Percentiles rank a stretch among this genome's conserved stretches.
phyloP scores from a whole-genome alignment of 306 rosid genomes.

The Comarum palustre region DNA sequence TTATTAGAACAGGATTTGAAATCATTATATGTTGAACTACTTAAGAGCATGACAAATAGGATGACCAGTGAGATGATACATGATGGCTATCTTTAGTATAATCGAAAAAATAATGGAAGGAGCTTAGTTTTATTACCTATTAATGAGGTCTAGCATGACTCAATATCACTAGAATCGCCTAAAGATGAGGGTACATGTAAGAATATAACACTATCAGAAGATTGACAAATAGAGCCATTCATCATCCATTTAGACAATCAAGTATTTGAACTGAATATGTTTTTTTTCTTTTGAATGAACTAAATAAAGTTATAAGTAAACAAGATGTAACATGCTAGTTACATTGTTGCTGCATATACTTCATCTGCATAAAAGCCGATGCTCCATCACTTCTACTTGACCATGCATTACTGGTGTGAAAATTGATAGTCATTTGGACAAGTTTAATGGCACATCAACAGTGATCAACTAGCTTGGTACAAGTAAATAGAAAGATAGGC shows the following conservation, averaged over 20 bases:
- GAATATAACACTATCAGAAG: conserved; percentile 9
- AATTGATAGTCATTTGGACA: not conserved
- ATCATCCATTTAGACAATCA: conserved; percentile 1
- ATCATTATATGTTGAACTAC: conserved; percentile 19
- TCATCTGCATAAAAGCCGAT: not conserved
- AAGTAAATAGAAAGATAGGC: not conserved
- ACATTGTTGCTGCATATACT: not conserved
- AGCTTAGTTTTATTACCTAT: conserved; percentile 8
- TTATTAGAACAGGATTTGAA: conserved; percentile 6
- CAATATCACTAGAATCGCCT: not conserved
- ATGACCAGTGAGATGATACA: conserved; percentile 28
- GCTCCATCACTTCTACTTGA: conserved; percentile 1
- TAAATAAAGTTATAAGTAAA: not conserved
- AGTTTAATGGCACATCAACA: conserved; percentile 1
- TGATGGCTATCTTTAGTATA: not conserved
- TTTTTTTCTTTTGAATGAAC: no score
- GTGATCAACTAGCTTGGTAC: not conserved
- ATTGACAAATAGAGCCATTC: conserved; percentile 10
- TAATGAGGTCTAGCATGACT: not conserved
- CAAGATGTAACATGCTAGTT: not conserved
- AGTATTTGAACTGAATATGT: no score
- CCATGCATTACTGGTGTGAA: not conserved
- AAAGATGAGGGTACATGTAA: not conserved
- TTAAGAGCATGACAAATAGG: conserved; percentile 47
- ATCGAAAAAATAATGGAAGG: conserved; percentile 19